Percentiles rank a stretch among this genome's conserved stretches.
Evolutionary conservation across 2,329 filamentous ascomycete species (phyloP).

Genomic region (Tympanopsis confertula): DNA sequence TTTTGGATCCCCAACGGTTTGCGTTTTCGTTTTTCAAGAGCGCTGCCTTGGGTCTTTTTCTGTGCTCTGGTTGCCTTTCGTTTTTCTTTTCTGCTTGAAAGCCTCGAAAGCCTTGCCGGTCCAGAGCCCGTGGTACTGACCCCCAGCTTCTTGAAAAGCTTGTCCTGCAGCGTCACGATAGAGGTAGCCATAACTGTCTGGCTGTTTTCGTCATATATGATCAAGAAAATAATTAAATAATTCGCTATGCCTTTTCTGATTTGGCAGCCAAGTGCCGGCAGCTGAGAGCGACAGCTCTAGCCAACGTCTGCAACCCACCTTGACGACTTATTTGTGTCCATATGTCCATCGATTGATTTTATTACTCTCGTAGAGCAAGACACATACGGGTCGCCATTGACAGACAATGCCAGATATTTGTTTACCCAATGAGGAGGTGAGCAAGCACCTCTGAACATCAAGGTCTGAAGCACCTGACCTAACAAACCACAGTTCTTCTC

Average conservation of each 20-base stretch:
- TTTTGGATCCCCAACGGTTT: constrained; percentile 7
- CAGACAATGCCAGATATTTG: too few species aligned
- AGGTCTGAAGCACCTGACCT: background rate
- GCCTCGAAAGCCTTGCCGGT: constrained; percentile 5
- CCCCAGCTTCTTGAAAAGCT: constrained; percentile 21
- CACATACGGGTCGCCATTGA: too few species aligned
- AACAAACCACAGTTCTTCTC: constrained; percentile 54
- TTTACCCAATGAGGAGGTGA: constrained; percentile 1
- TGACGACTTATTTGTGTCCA: too few species aligned
- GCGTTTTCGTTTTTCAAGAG: constrained; percentile 11
- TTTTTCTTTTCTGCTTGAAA: constrained; percentile 44
- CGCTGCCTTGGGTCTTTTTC: constrained; percentile 46
- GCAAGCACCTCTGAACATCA: background rate
- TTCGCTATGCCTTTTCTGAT: too few species aligned
- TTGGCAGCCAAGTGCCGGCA: too few species aligned
- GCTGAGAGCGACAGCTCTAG: too few species aligned
- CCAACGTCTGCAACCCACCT: too few species aligned
- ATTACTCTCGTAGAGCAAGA: too few species aligned
- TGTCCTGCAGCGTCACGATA: background rate
- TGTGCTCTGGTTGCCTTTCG: constrained; percentile 53
- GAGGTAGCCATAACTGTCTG: background rate
- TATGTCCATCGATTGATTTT: too few species aligned
- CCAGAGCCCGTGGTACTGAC: constrained; percentile 11
- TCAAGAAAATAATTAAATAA: constrained; percentile 7
- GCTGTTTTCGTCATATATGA: background rate